phyloP scores from a whole-genome alignment of 202 grass and related monocot genomes.

The Cymbopogon flexuosus region DNA sequence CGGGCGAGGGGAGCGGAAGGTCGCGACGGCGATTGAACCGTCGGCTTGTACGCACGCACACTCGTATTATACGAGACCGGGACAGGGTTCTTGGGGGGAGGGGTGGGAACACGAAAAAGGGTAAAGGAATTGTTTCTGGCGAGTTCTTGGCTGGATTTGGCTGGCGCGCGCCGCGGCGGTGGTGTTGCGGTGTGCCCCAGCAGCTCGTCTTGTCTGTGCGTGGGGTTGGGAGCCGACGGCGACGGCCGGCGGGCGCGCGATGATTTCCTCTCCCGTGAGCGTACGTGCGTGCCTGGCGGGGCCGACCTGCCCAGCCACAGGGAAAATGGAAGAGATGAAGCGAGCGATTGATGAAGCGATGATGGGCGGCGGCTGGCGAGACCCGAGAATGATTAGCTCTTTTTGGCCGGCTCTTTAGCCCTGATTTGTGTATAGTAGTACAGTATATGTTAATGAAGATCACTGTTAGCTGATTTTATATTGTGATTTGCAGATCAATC shows the following conservation, averaged over 20 bases:
- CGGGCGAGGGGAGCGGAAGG: not conserved
- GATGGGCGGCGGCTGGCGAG: not conserved
- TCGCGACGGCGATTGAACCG: slow-evolving; percentile 25
- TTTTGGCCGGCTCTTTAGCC: not conserved
- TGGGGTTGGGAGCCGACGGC: slow-evolving; percentile 5
- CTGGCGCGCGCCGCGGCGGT: slow-evolving; percentile 23
- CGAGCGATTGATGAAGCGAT: not conserved
- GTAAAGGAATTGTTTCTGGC: not conserved
- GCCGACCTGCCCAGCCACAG: not conserved
- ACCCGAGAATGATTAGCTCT: not conserved
- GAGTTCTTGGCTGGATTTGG: slow-evolving; percentile 26
- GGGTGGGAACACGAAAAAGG: not conserved
- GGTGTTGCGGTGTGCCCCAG: not conserved
- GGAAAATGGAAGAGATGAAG: not conserved
- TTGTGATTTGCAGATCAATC: not conserved
- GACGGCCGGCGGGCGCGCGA: slow-evolving; percentile 19
- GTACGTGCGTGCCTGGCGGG: not conserved
- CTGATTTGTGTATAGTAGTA: not conserved
- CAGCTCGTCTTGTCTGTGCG: slow-evolving; percentile 26
- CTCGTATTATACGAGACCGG: not conserved
- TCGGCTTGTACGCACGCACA: not conserved
- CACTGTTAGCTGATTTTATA: not conserved
- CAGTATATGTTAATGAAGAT: not conserved
- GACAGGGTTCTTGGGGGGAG: slow-evolving; percentile 18
- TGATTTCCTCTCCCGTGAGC: not conserved